Base-by-base conservation (phyloP, 805 yeast genomes). In the Sporopachydermia quercuum region DNA sequence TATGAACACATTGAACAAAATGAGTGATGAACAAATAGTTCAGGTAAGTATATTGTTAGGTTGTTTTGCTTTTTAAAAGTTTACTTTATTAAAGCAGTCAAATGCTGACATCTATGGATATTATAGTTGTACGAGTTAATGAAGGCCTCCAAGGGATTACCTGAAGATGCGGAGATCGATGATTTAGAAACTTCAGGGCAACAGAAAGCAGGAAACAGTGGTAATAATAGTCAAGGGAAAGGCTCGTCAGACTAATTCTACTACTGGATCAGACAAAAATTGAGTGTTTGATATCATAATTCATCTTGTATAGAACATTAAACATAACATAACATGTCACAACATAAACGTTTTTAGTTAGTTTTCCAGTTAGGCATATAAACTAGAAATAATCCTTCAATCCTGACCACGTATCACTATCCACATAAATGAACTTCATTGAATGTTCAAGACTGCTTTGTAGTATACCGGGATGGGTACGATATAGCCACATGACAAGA, bases 21-120 rank as follows among this genome's bases (percentile, higher is more conserved):
- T 91, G 87, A 74, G 81, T 17, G 89, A 91, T 4, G 96, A 91
- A 48, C 97, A 91, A 61, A 67, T 86, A 40, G 75, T 76, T 4
- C 98, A 89, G 60, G 60, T 58, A 44, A n/a, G 56, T 47, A 19
- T 11, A 18, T 3, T 50, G 4, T 5, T 27, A 15, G 4, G 17
- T 18, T 4, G 15, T 15, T 33, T 37, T n/a, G 14, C 2, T 6
- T 11, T 11, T 17, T 15, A 27, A 13, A 15, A 13, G 4, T 14
- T 16, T 16, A 13, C 16, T 16, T 30, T 5, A 6, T 5, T 15
- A n/a, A 5, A 34, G 30, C 15, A 4, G 6, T n/a, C 16, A 16
- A n/a, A n/a, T 15, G 14, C 4, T 16, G n/a, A 15, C 6, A 18
- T 45, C 27, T 16, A 14, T n/a, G 27, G 18, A 15, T 17, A 36